Conservation (phyloP, 2,329 filamentous ascomycete species). For the Talaromyces sp. region DNA sequence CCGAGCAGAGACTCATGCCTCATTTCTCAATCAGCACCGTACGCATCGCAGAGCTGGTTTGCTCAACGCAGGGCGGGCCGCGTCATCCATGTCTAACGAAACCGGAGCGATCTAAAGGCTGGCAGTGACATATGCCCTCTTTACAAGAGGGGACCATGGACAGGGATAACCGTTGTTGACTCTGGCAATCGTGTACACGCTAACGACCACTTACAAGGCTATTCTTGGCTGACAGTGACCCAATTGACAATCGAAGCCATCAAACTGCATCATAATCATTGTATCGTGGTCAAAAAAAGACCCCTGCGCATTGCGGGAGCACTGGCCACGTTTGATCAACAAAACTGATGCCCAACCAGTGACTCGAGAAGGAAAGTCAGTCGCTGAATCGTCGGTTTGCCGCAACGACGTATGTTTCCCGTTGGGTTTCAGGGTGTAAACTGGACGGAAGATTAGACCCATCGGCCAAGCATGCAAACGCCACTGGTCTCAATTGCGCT, state of each 20-base stretch:
- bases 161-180: constrained; percentile 5
- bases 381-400: not conserved
- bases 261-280: not conserved
- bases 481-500: constrained; percentile 4
- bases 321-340: not conserved
- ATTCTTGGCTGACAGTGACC: not conserved
- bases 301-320: not conserved
- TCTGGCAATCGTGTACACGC: constrained; percentile 1
- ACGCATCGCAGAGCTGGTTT: not conserved
- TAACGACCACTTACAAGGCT: not conserved
- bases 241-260: not conserved
- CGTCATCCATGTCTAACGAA: not conserved
- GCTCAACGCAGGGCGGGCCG: not conserved
- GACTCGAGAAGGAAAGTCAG: constrained; percentile 2
- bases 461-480: not conserved
- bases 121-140: not conserved
- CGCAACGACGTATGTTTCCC: not conserved
- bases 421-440: not conserved
- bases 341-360: not conserved
- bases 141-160: not conserved
- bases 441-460: not conserved
- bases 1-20: not conserved
- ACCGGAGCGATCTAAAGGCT: not conserved
- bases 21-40: not conserved
- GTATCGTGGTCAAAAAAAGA: not conserved